phyloP scores from a whole-genome alignment of 164 flowering plant genomes.

The Vitis cinerea region DNA sequence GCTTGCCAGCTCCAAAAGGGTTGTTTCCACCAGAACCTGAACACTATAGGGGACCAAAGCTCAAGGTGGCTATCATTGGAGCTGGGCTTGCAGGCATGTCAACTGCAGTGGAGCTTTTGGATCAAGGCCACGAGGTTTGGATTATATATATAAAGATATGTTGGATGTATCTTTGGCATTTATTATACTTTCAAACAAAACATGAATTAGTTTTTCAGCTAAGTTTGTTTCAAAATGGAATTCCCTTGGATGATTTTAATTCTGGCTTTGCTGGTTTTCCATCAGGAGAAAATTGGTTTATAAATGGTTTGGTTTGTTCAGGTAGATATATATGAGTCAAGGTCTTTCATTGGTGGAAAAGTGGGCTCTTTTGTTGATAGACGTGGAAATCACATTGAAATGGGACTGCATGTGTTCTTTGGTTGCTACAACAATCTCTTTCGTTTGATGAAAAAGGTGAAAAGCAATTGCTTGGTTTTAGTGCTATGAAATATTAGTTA shows the following conservation, averaged over 20 bases:
- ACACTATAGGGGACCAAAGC: conserved; percentile 87
- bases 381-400: conserved; percentile 92
- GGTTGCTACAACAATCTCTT: conserved; percentile 97
- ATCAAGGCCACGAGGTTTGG: conserved; percentile 97
- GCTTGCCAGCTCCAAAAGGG: conserved; percentile 86
- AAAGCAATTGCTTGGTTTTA: not conserved
- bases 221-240: not conserved
- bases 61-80: conserved; percentile 97
- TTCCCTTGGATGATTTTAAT: conserved; percentile 6
- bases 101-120: conserved; percentile 97
- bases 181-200: not conserved
- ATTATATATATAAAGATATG: conserved; percentile 4
- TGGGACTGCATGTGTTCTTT: conserved; percentile 98
- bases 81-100: conserved; percentile 99
- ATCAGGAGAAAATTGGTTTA: not conserved
- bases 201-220: not conserved
- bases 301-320: conserved; percentile 25
- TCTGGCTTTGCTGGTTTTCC: not conserved
- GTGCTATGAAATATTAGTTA: not conserved
- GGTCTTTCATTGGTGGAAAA: conserved; percentile 94
- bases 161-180: not conserved
- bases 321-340: conserved; percentile 98
- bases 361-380: conserved; percentile 94
- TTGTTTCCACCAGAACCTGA: conserved; percentile 98
- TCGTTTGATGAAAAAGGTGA: conserved; percentile 97